Evolutionary conservation across 2,329 filamentous ascomycete species (phyloP), one percentile per base, ranked within the genome.

Genomic region (Pseudogymnoascus sp.): DNA sequence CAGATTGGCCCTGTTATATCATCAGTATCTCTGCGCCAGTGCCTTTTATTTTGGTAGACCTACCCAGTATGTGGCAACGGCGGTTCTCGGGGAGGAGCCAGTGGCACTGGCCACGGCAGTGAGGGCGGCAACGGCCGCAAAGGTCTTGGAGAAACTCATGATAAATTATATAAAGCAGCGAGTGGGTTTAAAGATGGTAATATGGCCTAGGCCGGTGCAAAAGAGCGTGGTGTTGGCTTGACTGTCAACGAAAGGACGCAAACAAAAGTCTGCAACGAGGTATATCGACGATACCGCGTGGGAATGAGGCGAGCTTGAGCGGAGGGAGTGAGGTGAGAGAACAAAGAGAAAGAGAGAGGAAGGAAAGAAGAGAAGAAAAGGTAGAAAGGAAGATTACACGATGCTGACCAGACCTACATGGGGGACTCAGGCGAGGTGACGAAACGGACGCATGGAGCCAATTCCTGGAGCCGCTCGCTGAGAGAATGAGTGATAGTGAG

Each of bases 21-120:
- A 14, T 62, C 2, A 54, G 16, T 7, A 35, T 30, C 14, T 16
- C 20, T 11, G 5, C 3, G 3, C 16, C 16, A 7, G 47, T 57
- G 54, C 28, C 28, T 5, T 57, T 34, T 16, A n/a, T 18, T 20
- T 57, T n/a, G 7, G 7, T 12, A 20, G 5, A 35, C 68, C 62
- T 70, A 77, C 76, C 66, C 74, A 78, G 64, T 78, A 78, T 3
- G 77, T 70, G 6, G 70, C 76, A 34, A 77, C 69, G 63, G 78
- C 78, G 39, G 69, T 70, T 59, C 74, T 73, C 0, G 72, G 72
- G 4, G 59, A 64, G 30, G 69, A 64, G 61, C 70, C 67, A 22
- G 62, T 41, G 60, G 71, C 64, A 54, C 35, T 35, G 12, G 63
- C 41, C 37, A 64, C 59, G 47, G 66, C 64, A 59, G 64, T 65